Conservation (phyloP, 2,329 filamentous ascomycete species). For the Arthroderma sp. region DNA sequence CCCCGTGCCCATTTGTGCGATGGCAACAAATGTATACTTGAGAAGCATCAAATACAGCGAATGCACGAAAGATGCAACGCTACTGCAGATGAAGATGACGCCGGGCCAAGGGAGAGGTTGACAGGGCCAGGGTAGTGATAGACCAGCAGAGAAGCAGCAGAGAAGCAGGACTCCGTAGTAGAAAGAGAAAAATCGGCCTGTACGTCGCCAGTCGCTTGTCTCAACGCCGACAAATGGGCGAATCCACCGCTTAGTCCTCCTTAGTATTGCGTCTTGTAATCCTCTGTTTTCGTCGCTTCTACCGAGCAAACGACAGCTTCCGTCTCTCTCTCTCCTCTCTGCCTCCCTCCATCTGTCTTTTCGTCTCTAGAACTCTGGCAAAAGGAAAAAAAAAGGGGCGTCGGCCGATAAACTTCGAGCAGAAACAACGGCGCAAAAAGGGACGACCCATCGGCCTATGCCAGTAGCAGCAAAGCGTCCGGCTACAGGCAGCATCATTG, state of each 20-base stretch:
- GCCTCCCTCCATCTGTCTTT: too few species aligned
- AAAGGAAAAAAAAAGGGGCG: neutral
- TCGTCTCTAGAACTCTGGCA: too few species aligned
- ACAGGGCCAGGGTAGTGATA: neutral
- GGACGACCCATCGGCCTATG: neutral
- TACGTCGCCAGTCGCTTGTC: neutral
- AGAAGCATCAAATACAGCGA: neutral
- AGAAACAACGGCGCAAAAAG: constrained; percentile 6
- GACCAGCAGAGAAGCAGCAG: too few species aligned
- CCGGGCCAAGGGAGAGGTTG: neutral
- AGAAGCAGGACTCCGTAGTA: too few species aligned
- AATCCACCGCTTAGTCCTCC: neutral
- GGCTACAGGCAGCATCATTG: neutral
- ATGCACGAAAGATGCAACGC: constrained; percentile 4
- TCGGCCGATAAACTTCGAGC: neutral
- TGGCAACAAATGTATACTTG: neutral
- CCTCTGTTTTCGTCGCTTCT: neutral
- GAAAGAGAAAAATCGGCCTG: too few species aligned
- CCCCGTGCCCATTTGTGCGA: neutral
- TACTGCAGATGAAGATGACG: neutral
- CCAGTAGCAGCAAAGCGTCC: constrained; percentile 2
- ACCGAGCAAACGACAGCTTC: too few species aligned
- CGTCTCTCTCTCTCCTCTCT: neutral
- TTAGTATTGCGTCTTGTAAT: neutral
- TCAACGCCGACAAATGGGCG: neutral